phyloP scores from a whole-genome alignment of 164 flowering plant species.

The Sedum album region DNA sequence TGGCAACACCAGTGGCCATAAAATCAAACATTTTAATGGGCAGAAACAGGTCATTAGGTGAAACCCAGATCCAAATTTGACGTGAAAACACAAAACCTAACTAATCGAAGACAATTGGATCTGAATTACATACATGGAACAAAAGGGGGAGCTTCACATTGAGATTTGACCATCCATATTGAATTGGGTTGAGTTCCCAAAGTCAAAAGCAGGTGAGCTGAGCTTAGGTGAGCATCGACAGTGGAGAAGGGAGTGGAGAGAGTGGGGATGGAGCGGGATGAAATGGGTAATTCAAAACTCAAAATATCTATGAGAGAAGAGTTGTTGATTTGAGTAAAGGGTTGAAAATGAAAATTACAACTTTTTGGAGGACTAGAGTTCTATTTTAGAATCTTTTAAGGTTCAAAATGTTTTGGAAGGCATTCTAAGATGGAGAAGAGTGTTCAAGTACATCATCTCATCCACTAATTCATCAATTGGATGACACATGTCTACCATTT shows the following conservation, averaged over 20 bases:
- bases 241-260: not conserved
- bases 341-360: not conserved
- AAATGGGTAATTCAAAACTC: not conserved
- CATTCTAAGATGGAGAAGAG: no score
- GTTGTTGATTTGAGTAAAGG: not conserved
- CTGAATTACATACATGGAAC: not conserved
- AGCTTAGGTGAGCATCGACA: not conserved
- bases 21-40: not conserved
- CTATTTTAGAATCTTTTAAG: no score
- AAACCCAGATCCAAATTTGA: not conserved
- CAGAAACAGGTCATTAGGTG: not conserved
- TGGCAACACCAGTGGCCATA: not conserved
- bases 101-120: not conserved
- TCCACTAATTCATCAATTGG: no score
- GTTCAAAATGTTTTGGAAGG: no score
- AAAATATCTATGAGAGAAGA: not conserved
- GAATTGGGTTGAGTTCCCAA: not conserved
- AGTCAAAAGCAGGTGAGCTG: constrained; percentile 6
- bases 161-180: not conserved
- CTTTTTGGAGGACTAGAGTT: no score
- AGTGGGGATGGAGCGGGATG: constrained; percentile 8
- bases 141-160: not conserved
- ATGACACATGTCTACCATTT: no score
- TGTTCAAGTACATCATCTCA: no score
- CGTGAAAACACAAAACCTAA: constrained; percentile 1